These are phyloP conservation scores for Trichophyton verrucosum DNA, from an alignment of 2,329 filamentous ascomycete genomes.

Conservation along the genomic window DNA sequence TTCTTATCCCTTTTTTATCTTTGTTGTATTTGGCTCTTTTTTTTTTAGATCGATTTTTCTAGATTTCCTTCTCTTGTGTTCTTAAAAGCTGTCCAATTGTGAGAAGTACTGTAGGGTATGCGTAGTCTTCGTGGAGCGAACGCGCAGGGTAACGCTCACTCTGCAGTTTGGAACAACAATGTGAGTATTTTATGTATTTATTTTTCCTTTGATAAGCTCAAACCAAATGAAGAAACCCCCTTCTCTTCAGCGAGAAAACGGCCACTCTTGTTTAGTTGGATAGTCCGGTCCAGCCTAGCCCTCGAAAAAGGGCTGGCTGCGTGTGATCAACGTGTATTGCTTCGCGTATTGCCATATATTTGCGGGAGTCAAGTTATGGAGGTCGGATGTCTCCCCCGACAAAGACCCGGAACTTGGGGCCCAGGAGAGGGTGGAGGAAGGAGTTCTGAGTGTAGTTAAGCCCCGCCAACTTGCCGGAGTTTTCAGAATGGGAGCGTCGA, in stretches of 20 bases:
- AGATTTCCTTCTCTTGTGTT: not conserved
- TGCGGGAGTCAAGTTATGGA: constrained; percentile 62
- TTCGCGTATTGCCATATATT: constrained; percentile 23
- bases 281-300: constrained; percentile 27
- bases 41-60: too few relatives aligned
- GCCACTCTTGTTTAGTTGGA: not conserved
- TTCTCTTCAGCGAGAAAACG: not conserved
- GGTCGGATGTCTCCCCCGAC: constrained; percentile 94
- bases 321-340: constrained; percentile 20
- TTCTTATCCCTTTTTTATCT: not conserved
- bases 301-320: constrained; percentile 31
- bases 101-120: not conserved
- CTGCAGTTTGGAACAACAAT: not conserved
- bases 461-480: constrained; percentile 90
- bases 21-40: too few relatives aligned
- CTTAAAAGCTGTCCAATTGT: not conserved
- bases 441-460: constrained; percentile 57
- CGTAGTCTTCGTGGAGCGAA: not conserved
- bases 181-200: too few relatives aligned
- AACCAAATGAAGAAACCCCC: not conserved
- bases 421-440: constrained; percentile 77
- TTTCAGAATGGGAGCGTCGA: constrained; percentile 23
- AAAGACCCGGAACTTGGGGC: constrained; percentile 87
- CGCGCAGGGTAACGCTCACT: not conserved
- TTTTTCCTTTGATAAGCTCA: not conserved